Evolutionary conservation across 805 yeast genomes (phyloP).

Genomic region (Myxozyma lipomycoides): DNA sequence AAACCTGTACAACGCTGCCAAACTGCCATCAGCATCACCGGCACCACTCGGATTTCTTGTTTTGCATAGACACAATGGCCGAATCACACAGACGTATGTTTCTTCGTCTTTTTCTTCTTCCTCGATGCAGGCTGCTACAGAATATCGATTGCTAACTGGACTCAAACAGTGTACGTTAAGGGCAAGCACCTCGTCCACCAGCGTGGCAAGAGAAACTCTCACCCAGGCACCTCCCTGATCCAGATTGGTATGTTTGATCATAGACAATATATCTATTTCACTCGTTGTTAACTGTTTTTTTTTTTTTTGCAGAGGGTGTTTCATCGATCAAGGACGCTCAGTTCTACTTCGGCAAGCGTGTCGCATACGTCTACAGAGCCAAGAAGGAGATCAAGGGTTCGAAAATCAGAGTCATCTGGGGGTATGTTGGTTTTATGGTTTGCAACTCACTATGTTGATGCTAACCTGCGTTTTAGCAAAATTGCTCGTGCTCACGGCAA

Average conservation of each 20-base stretch:
- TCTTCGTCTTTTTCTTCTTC: conserved; percentile 32
- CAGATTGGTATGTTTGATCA: conserved; percentile 50
- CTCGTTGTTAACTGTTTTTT: neutral
- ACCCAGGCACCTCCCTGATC: conserved; percentile 96
- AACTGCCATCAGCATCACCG: no score
- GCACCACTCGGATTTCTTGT: no score
- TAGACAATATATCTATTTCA: neutral
- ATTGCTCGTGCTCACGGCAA: conserved; percentile 98
- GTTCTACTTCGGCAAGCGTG: conserved; percentile 99
- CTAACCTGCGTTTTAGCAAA: conserved; percentile 43
- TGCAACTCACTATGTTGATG: neutral
- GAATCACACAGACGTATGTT: conserved; percentile 97
- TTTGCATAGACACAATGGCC: no score
- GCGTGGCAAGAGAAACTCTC: conserved; percentile 96
- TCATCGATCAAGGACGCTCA: conserved; percentile 86
- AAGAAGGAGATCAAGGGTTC: conserved; percentile 97
- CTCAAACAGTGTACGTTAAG: conserved; percentile 89
- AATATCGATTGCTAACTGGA: neutral
- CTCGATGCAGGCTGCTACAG: conserved; percentile 20
- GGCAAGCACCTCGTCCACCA: conserved; percentile 99
- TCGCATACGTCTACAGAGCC: conserved; percentile 99
- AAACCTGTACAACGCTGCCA: no score
- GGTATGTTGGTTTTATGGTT: conserved; percentile 42
- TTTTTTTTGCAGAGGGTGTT: conserved; percentile 66
- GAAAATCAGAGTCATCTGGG: conserved; percentile 99